Conservation (phyloP, 768 basidiomycete genomes). For the Pleurotus ostreatus region DNA sequence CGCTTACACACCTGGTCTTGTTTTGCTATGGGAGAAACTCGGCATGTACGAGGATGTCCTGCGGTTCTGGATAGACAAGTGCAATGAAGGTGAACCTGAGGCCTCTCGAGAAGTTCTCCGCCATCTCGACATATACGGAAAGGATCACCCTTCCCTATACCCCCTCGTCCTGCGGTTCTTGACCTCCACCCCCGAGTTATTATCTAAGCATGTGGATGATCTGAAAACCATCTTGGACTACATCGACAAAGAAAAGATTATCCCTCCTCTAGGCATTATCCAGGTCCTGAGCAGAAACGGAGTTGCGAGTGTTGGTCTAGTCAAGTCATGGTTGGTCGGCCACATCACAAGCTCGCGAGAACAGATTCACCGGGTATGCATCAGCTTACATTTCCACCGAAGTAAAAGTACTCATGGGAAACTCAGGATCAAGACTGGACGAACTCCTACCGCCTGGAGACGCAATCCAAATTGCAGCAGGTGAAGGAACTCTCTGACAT, state of each 20-base stretch:
- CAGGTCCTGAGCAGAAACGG: slow-evolving; percentile 86
- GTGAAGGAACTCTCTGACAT: slow-evolving; percentile 78
- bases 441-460: slow-evolving; percentile 86
- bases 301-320: slow-evolving; percentile 86
- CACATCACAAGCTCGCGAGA: slow-evolving; percentile 69
- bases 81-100: slow-evolving; percentile 34
- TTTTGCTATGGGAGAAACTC: slow-evolving; percentile 88
- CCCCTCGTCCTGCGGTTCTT: slow-evolving; percentile 86
- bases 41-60: slow-evolving; percentile 96
- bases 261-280: slow-evolving; percentile 87
- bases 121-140: slow-evolving; percentile 73
- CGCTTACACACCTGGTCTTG: slow-evolving; percentile 78
- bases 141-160: slow-evolving; percentile 69
- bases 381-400: slow-evolving; percentile 2
- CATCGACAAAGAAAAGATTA: slow-evolving; percentile 76
- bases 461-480: slow-evolving; percentile 72
- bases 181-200: slow-evolving; percentile 72
- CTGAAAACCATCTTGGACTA: slow-evolving; percentile 67
- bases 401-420: slow-evolving; percentile 2
- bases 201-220: slow-evolving; percentile 68
- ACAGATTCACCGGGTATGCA: slow-evolving; percentile 77
- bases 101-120: slow-evolving; percentile 62
- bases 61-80: slow-evolving; percentile 86
- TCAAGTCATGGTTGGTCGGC: slow-evolving; percentile 86
- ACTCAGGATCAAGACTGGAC: slow-evolving; percentile 83